Percentiles rank a stretch among this genome's conserved stretches.
Conservation (phyloP, 192 early-diverging fungal genomes). For the Radiomyces spectabilis region DNA sequence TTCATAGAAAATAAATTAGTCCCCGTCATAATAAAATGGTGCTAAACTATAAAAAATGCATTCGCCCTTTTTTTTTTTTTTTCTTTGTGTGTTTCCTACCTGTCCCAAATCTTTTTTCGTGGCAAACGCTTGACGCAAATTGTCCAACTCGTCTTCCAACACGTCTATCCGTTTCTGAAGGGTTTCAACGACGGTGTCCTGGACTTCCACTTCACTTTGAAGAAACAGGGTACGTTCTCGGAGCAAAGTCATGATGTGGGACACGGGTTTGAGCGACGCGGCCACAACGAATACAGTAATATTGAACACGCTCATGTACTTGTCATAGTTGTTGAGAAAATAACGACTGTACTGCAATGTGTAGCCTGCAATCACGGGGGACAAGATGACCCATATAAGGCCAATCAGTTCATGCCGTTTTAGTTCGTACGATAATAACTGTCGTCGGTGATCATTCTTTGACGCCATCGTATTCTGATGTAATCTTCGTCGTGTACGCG, state of each 20-base stretch:
- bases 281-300: conserved; percentile 51
- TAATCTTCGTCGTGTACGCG: conserved; percentile 35
- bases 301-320: conserved; percentile 49
- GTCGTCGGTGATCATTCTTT: conserved; percentile 20
- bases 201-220: conserved; percentile 45
- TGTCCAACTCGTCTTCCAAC: conserved; percentile 40
- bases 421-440: conserved; percentile 30
- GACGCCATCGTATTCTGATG: conserved; percentile 8
- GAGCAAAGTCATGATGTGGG: conserved; percentile 39
- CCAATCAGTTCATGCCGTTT: conserved; percentile 42
- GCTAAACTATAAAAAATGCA: too few relatives aligned
- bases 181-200: conserved; percentile 36
- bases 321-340: conserved; percentile 43
- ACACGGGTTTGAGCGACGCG: conserved; percentile 42
- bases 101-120: conserved; percentile 48
- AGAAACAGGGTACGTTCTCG: conserved; percentile 42
- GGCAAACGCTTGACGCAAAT: conserved; percentile 41
- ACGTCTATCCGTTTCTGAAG: conserved; percentile 38
- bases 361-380: conserved; percentile 49
- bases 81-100: conserved; percentile 15
- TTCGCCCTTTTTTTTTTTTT: too few relatives aligned
- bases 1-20: too few relatives aligned
- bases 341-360: conserved; percentile 42
- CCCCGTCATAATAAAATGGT: too few relatives aligned
- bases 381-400: conserved; percentile 37